These are phyloP conservation scores for Phytophthora foliorum DNA, from an alignment of 352 stramenopile species.

Conservation along the genomic window DNA sequence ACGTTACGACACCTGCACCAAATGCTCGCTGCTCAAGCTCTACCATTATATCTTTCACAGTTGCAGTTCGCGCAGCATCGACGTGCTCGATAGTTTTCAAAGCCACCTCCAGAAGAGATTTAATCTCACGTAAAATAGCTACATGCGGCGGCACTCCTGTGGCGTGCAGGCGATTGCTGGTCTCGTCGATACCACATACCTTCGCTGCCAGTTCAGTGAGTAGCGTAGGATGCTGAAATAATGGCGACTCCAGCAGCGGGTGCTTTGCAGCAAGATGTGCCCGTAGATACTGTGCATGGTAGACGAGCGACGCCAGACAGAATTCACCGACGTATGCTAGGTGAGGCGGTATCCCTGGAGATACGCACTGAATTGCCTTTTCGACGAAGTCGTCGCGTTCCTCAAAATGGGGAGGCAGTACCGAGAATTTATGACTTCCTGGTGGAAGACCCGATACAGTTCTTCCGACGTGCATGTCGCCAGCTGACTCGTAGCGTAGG, in stretches of 20 bases:
- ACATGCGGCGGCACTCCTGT: slow-evolving; percentile 24
- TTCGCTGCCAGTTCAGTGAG: background rate
- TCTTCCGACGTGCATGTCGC: slow-evolving; percentile 31
- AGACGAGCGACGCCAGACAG: slow-evolving; percentile 17
- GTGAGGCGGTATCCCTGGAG: slow-evolving; percentile 6
- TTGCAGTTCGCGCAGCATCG: background rate
- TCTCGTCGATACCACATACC: slow-evolving; percentile 7
- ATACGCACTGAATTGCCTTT: slow-evolving; percentile 8
- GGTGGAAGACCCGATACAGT: slow-evolving; percentile 19
- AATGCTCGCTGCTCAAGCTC: slow-evolving; percentile 20
- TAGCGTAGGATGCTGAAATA: slow-evolving; percentile 15
- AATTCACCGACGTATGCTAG: slow-evolving; percentile 15
- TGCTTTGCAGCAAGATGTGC: background rate
- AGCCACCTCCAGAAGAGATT: background rate
- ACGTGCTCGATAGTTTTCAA: slow-evolving; percentile 14
- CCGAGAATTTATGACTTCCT: slow-evolving; percentile 17
- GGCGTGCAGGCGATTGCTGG: slow-evolving; percentile 1
- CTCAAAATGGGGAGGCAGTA: slow-evolving; percentile 27
- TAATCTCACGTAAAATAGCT: slow-evolving; percentile 25
- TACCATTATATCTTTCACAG: slow-evolving; percentile 11
- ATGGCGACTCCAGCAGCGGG: slow-evolving; percentile 2
- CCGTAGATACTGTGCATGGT: slow-evolving; percentile 6
- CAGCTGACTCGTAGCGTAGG: slow-evolving; percentile 25
- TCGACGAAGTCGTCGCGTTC: slow-evolving; percentile 5
- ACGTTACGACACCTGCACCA: slow-evolving; percentile 16